Evolutionary conservation across 2,329 filamentous ascomycete genomes (phyloP).

Genomic region (Alternaria tenuissima): DNA sequence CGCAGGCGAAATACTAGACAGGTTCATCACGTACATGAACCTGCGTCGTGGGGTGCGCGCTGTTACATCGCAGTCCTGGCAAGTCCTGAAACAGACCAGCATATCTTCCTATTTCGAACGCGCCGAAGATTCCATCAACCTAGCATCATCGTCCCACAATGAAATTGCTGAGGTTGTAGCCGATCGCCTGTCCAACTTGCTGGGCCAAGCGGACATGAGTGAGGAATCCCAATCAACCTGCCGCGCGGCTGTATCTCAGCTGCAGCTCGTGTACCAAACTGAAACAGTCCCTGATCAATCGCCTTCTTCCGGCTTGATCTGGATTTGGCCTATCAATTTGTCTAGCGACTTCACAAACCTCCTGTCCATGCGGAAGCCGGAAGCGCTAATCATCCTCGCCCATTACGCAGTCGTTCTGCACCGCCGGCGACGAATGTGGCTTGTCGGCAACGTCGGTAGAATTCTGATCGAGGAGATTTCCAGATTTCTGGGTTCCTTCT

Average conservation of each 20-base stretch:
- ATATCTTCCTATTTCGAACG: neutral
- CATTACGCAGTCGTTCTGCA: constrained; percentile 33
- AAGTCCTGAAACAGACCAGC: neutral
- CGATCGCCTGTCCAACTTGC: neutral
- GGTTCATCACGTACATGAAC: constrained; percentile 8
- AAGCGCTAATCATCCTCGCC: constrained; percentile 33
- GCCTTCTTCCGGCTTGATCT: constrained; percentile 18
- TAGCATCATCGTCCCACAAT: neutral
- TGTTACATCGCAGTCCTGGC: neutral
- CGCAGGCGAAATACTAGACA: neutral
- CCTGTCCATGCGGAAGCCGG: constrained; percentile 25
- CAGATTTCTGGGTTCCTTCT: constrained; percentile 23
- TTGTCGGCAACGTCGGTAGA: constrained; percentile 22
- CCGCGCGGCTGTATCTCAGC: neutral
- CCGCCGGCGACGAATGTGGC: constrained; percentile 23
- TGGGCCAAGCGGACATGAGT: neutral
- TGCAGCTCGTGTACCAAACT: neutral
- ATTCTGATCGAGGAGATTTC: constrained; percentile 27
- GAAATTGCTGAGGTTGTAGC: neutral
- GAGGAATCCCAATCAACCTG: neutral
- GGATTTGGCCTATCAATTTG: constrained; percentile 29
- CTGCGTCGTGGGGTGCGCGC: constrained; percentile 2
- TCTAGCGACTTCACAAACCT: constrained; percentile 27
- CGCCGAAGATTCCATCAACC: neutral
- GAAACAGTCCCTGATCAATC: neutral